Percentiles rank a stretch among this genome's conserved stretches.
Conservation (phyloP, 306 rosid genomes). For the Crotalaria pallida region DNA sequence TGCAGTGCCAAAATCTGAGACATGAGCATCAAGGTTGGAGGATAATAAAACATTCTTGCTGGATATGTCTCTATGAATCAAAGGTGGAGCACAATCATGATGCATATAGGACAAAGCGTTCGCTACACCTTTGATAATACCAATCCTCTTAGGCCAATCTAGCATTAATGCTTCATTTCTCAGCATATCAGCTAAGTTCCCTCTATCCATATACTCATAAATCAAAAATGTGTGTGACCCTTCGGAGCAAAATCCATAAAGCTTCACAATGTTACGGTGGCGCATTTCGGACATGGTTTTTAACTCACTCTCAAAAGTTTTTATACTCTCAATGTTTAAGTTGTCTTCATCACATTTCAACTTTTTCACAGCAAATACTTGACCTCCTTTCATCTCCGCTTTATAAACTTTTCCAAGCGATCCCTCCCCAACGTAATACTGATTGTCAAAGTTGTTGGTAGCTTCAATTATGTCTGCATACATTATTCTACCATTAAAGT, state of each 20-base stretch:
- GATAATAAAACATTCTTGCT: slow-evolving; percentile 12
- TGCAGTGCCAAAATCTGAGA: slow-evolving; percentile 22
- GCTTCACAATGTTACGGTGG: slow-evolving; percentile 45
- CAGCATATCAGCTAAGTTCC: slow-evolving; percentile 27
- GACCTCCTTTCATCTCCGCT: slow-evolving; percentile 30
- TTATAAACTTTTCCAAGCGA: slow-evolving; percentile 38
- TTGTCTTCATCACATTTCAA: slow-evolving; percentile 30
- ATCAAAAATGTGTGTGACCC: slow-evolving; percentile 37
- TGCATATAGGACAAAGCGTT: slow-evolving; percentile 20
- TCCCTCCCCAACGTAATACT: slow-evolving; percentile 40
- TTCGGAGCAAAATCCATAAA: slow-evolving; percentile 39
- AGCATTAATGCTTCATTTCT: slow-evolving; percentile 4
- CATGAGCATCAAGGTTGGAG: not conserved
- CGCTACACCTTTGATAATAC: slow-evolving; percentile 22
- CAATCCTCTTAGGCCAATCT: slow-evolving; percentile 26
- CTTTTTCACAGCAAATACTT: slow-evolving; percentile 46
- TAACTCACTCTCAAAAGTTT: slow-evolving; percentile 28
- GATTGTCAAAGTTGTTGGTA: slow-evolving; percentile 30
- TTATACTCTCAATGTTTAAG: slow-evolving; percentile 24
- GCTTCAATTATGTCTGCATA: slow-evolving; percentile 40
- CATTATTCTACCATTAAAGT: slow-evolving; percentile 37
- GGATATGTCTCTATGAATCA: slow-evolving; percentile 15
- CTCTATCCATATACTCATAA: slow-evolving; percentile 42
- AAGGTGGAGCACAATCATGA: slow-evolving; percentile 19
- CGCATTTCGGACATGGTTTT: slow-evolving; percentile 35